A percentile compares a stretch with the other conserved stretches of the same genome.
These are phyloP conservation scores for Eimeria nieschulzi DNA, from an alignment of 169 alveolate genomes.

Conservation along the genomic window DNA sequence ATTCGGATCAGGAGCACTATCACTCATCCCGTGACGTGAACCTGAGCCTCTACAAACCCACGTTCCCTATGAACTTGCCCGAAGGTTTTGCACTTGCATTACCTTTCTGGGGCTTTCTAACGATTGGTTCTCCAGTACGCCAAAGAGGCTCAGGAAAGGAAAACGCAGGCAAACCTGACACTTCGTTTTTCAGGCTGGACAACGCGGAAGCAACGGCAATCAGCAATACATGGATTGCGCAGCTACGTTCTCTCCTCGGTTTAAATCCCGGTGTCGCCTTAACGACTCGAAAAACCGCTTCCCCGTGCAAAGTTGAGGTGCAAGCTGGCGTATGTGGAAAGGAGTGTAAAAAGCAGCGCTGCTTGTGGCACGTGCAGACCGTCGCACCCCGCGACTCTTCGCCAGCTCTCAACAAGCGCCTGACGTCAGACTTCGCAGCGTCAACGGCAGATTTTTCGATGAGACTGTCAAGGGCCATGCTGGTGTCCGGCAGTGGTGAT, in stretches of 20 bases:
- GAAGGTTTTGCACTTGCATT: slow-evolving; percentile 8
- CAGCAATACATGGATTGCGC: slow-evolving; percentile 47
- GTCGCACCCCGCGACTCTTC: neutral
- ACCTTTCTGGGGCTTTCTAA: slow-evolving; percentile 50
- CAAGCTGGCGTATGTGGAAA: slow-evolving; percentile 14
- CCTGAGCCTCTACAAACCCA: slow-evolving; percentile 26
- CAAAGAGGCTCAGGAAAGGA: neutral
- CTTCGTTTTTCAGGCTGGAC: neutral
- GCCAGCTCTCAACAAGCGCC: neutral
- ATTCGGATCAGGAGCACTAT: neutral
- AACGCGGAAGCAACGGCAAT: slow-evolving; percentile 10
- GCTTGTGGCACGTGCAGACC: slow-evolving; percentile 18
- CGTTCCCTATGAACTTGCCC: neutral
- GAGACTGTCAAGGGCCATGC: slow-evolving; percentile 12
- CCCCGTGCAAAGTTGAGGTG: neutral
- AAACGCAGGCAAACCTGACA: neutral
- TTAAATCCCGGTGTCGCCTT: neutral
- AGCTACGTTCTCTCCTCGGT: slow-evolving; percentile 33
- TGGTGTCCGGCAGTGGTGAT: neutral
- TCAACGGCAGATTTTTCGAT: neutral
- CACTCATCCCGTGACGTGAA: slow-evolving; percentile 1
- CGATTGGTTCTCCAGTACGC: neutral
- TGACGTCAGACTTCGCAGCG: neutral
- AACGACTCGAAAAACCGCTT: neutral
- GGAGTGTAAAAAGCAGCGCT: slow-evolving; percentile 17